These are phyloP conservation scores for Neurospora sp. DNA, from an alignment of 2,329 filamentous ascomycete species.

Conservation along the genomic window DNA sequence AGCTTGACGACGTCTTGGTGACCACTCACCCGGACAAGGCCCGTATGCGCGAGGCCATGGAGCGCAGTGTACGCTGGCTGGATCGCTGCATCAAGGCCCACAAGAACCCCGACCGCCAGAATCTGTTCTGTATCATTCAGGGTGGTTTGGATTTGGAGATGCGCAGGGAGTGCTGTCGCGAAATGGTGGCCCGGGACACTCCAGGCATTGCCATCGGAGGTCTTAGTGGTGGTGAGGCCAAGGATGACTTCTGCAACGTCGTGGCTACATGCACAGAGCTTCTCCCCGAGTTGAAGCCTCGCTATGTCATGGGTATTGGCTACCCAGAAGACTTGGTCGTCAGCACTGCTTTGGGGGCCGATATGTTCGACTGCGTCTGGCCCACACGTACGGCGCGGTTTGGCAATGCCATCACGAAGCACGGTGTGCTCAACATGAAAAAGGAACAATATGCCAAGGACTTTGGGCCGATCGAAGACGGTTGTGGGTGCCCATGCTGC, in stretches of 20 bases:
- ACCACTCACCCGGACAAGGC: slow-evolving; percentile 84
- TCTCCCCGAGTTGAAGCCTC: slow-evolving; percentile 83
- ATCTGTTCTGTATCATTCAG: slow-evolving; percentile 97
- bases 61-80: slow-evolving; percentile 87
- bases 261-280: slow-evolving; percentile 77
- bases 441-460: slow-evolving; percentile 67
- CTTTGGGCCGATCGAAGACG: slow-evolving; percentile 73
- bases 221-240: slow-evolving; percentile 88
- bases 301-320: slow-evolving; percentile 98
- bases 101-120: slow-evolving; percentile 71
- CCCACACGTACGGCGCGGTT: slow-evolving; percentile 93
- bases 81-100: slow-evolving; percentile 91
- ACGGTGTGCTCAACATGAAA: slow-evolving; percentile 76
- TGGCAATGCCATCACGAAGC: slow-evolving; percentile 79
- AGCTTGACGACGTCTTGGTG: slow-evolving; percentile 94
- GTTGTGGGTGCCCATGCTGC: slow-evolving; percentile 74
- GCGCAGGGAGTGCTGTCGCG: slow-evolving; percentile 68
- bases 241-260: slow-evolving; percentile 83
- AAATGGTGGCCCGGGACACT: slow-evolving; percentile 85
- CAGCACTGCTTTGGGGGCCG: slow-evolving; percentile 83
- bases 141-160: slow-evolving; percentile 85
- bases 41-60: slow-evolving; percentile 90
- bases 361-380: slow-evolving; percentile 99
- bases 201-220: slow-evolving; percentile 96
- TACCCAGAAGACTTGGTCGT: slow-evolving; percentile 95